phyloP scores from a whole-genome alignment of 2,329 filamentous ascomycete species.

The Huntiella omanensis region DNA sequence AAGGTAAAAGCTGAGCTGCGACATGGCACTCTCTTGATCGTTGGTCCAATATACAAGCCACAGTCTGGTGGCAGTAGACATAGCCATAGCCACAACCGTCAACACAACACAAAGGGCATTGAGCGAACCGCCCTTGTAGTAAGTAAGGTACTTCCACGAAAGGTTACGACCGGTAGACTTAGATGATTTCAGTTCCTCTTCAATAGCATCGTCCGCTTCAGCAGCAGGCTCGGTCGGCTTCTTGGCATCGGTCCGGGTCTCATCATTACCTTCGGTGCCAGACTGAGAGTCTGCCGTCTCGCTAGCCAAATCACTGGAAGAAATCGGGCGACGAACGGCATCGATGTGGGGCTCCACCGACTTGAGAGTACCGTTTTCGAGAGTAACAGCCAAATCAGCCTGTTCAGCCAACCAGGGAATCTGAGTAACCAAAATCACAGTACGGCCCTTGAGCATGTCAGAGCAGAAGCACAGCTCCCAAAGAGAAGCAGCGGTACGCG shows the following conservation, averaged over 20 bases:
- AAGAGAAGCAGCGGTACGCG: constrained; percentile 35
- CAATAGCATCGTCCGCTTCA: constrained; percentile 8
- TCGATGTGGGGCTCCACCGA: constrained; percentile 26
- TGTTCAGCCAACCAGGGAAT: constrained; percentile 33
- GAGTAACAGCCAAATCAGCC: constrained; percentile 26
- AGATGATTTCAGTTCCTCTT: constrained; percentile 10
- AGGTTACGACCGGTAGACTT: constrained; percentile 10
- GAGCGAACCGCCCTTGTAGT: constrained; percentile 14
- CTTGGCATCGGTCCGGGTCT: background rate
- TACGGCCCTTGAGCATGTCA: constrained; percentile 33
- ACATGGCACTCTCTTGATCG: constrained; percentile 19
- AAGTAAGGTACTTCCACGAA: constrained; percentile 24
- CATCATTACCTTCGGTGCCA: background rate
- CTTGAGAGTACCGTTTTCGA: constrained; percentile 28
- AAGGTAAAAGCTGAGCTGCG: constrained; percentile 31
- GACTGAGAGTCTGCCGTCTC: constrained; percentile 11
- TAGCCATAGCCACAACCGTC: constrained; percentile 6
- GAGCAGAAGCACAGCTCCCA: constrained; percentile 40
- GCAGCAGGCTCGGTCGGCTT: background rate
- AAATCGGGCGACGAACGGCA: constrained; percentile 20
- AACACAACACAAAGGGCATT: constrained; percentile 3
- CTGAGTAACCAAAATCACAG: constrained; percentile 38
- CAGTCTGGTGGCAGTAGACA: constrained; percentile 13
- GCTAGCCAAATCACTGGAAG: constrained; percentile 17
- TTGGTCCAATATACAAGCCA: constrained; percentile 31